Percentiles rank a stretch among this genome's conserved stretches.
Evolutionary conservation across 306 rosid genomes (phyloP).

Genomic region (Albizia julibrissin): DNA sequence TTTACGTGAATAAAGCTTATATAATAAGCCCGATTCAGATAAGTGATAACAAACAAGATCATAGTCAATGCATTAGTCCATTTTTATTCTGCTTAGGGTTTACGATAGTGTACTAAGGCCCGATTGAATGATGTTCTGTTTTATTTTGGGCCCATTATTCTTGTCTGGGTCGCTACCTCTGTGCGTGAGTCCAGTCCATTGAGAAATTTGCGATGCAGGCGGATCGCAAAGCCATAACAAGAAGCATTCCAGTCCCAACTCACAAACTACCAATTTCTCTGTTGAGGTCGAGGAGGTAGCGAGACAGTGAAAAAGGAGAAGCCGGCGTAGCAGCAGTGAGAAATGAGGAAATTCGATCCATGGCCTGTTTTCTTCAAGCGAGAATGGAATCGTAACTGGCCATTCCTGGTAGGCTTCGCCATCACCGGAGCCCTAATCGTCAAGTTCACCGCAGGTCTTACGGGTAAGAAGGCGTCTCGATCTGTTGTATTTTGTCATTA

Average conservation of each 20-base stretch:
- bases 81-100: not conserved
- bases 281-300: not conserved
- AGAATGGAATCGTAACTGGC: conserved; percentile 87
- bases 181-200: not conserved
- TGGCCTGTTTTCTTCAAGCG: conserved; percentile 95
- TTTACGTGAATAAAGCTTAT: too few species aligned
- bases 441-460: conserved; percentile 69
- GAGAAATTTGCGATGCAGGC: not conserved
- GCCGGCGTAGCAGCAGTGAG: not conserved
- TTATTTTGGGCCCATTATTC: not conserved
- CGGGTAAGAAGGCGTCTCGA: conserved; percentile 47
- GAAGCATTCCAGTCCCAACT: not conserved
- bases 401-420: conserved; percentile 88
- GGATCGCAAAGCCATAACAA: not conserved
- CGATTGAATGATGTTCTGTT: not conserved
- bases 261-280: not conserved
- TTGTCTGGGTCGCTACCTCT: not conserved
- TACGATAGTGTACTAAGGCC: not conserved
- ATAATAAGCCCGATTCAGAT: too few species aligned
- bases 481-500: not conserved
- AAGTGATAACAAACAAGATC: too few species aligned
- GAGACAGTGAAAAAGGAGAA: not conserved
- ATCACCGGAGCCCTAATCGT: conserved; percentile 63
- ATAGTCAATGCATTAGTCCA: not conserved
- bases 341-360: conserved; percentile 77